Percentiles rank a stretch among this genome's conserved stretches.
These are phyloP conservation scores for Nothopassalora personata DNA, from an alignment of 2,329 filamentous ascomycete genomes.

Conservation along the genomic window DNA sequence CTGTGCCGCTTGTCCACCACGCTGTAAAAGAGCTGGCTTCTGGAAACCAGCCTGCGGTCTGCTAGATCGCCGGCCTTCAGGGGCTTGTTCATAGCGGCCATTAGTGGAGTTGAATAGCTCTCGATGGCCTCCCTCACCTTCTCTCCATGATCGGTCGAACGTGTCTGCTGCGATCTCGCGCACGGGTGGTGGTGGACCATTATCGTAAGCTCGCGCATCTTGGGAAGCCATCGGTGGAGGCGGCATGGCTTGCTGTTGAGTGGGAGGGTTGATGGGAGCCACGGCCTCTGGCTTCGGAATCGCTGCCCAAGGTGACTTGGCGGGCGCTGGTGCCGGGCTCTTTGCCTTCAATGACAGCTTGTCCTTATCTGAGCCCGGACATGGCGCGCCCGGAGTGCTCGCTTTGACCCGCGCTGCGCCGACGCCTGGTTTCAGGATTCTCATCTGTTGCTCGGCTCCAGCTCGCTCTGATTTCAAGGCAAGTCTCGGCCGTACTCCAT, in stretches of 20 bases:
- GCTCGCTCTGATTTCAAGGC: conserved; percentile 31
- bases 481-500: conserved; percentile 25
- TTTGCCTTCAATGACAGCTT: conserved; percentile 71
- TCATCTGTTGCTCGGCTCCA: conserved; percentile 39
- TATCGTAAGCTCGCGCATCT: conserved; percentile 54
- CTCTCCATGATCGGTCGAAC: conserved; percentile 81
- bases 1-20: conserved; percentile 57
- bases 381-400: conserved; percentile 39
- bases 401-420: conserved; percentile 35
- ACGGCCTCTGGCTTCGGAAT: conserved; percentile 80
- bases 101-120: conserved; percentile 95
- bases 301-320: conserved; percentile 87
- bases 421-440: conserved; percentile 46
- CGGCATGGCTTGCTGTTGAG: conserved; percentile 38
- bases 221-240: conserved; percentile 40
- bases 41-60: conserved; percentile 63
- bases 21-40: conserved; percentile 73
- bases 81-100: conserved; percentile 83
- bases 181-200: conserved; percentile 50
- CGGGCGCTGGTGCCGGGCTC: conserved; percentile 61
- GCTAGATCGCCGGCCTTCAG: conserved; percentile 65
- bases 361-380: conserved; percentile 38
- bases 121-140: conserved; percentile 58
- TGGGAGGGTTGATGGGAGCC: conserved; percentile 60
- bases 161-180: conserved; percentile 93